These are phyloP conservation scores for Brasenia schreberi DNA, from an alignment of 164 flowering plant species.

Conservation along the genomic window DNA sequence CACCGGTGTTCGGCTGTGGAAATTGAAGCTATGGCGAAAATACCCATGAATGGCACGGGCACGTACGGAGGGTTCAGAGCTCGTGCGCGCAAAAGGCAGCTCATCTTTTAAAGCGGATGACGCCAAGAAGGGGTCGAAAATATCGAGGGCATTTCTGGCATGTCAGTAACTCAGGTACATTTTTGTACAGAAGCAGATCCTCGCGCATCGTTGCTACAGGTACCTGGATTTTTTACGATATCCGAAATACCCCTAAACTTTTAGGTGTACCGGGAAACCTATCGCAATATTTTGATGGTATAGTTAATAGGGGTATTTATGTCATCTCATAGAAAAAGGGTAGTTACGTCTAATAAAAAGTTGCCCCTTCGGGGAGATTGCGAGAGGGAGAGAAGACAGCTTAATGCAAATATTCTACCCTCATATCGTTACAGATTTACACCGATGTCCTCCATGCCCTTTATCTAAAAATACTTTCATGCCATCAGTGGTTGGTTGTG, in stretches of 20 bases:
- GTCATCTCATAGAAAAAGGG: not conserved
- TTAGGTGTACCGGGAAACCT: not conserved
- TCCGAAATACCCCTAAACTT: not conserved
- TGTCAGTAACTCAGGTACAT: not conserved
- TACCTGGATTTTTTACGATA: not conserved
- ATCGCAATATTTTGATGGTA: not conserved
- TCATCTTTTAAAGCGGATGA: not conserved
- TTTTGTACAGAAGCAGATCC: not conserved
- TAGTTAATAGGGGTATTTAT: not conserved
- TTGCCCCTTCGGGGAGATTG: not conserved
- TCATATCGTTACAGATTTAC: too few species aligned
- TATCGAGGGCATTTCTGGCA: not conserved
- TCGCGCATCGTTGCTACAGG: not conserved
- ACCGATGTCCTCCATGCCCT: too few species aligned
- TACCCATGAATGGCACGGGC: not conserved
- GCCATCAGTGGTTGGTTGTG: too few species aligned
- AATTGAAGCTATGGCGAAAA: not conserved
- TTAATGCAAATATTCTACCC: not conserved
- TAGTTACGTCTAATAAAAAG: not conserved
- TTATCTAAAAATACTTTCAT: too few species aligned
- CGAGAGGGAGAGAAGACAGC: not conserved
- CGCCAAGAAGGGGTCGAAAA: not conserved
- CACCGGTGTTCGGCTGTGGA: not conserved
- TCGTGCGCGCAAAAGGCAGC: not conserved
- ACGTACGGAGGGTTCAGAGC: not conserved